Base-by-base conservation (phyloP, 1,139 yeast genomes). In the Magnusiomyces paraingens region DNA sequence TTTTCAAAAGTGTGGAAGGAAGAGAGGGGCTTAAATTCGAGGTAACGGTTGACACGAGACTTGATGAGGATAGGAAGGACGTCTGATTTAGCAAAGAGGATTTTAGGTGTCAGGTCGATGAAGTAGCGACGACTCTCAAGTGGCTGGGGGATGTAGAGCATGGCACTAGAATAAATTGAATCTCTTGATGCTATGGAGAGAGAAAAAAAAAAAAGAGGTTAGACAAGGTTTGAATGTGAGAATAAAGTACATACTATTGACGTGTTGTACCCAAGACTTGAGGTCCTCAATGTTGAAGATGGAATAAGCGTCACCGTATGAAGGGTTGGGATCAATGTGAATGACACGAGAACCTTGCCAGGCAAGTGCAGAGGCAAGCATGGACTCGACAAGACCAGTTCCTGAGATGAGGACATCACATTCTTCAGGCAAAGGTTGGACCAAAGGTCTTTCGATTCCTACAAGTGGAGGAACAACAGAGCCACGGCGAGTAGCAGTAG, bases 341-440 rank as follows among this genome's bases (percentile, higher is more conserved):
- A 93, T 75, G 17, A 93, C 97, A 59, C 79, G 83, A 17, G 93
- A 84, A 14, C 98, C 98, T 64, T 89, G 96, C 98, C 99, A 93
- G 15, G 97, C 86, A 54, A 93, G 75, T 0, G 98, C 93, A 2
- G 98, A 96, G 0, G 98, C 96, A 54, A 91, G 73, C 14, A 94
- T 83, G 62, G 90, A 81, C 69, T 94, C 96, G 2, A 83, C 84
- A 49, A 94, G 75, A 1, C 98, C 98, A 0, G 99, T 93, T 39
- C 99, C 99, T 61, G 86, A 79, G 55, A 93, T 85, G 48, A 93
- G 76, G 26, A 93, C 96, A 66, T 93, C 99, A 64, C 89, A 88
- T 29, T 64, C 56, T 26, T 67, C 67, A 4, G 69, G 66, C 17
- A 63, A 58, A 32, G 57, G 50, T 21, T 52, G 52, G 6, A 63